Evolutionary conservation across 2,329 filamentous ascomycete genomes (phyloP), one percentile per base, ranked within the genome.

Genomic region (Malbranchea cinnamomea): DNA sequence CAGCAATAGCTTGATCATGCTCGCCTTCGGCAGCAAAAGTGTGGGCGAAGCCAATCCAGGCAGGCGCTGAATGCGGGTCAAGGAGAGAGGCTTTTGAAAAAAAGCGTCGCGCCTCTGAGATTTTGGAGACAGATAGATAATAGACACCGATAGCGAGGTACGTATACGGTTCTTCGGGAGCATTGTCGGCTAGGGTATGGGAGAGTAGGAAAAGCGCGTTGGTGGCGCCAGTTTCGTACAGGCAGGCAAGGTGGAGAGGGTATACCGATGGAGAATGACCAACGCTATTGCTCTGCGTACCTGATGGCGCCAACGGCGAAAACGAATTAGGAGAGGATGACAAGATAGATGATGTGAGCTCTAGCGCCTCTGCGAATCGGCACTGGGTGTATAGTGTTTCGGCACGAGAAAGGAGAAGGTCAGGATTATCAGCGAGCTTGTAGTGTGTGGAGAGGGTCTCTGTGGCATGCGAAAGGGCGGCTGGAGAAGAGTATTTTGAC

Each of bases 11-110:
- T 57, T 98, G 89, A 52, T 98, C 89, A 53, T 95, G 85, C 54
- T 98, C 89, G 30, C 89, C 89, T 53, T 98, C 89, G 7, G 84
- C 85, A 1, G 89, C 89, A 51, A 98, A 98, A 0, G 89, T 98
- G 53, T 98, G 91, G 1, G 89, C 89, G 49, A 98, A 98, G 1
- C 91, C 89, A 40, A 98, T 95, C 89, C 89, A 98, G 3, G 89
- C 89, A 1, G 89, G 82, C 0, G 87, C 87, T 45, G 93, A 98
- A 57, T 95, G 87, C 5, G 87, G 81, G 48, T 98, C 85, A 76
- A 98, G 87, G 63, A 95, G 79, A 41, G 82, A 92, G 4, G 91
- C 81, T 57, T 98, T 98, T 47, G 82, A 92, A 54, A 98, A 98
- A 62, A 89, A 98, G 22, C 87, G 74, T 7, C 89, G 74, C 6